Conservation (phyloP, 2,329 filamentous ascomycete genomes). For the Ophiostoma sp. region DNA sequence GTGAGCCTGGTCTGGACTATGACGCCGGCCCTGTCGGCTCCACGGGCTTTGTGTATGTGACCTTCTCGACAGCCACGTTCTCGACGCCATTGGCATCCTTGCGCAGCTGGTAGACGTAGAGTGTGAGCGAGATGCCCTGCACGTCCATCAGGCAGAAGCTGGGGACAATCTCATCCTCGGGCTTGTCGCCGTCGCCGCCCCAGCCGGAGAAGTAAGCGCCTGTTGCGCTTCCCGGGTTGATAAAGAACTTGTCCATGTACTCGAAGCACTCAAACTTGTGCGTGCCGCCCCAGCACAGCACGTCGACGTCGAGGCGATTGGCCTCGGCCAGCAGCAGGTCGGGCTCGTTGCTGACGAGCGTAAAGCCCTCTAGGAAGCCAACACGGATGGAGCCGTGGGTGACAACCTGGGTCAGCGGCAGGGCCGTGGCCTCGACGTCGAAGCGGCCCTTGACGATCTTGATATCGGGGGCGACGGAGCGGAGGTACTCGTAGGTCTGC, state of each 20-base stretch:
- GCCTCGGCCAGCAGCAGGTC: constrained; percentile 63
- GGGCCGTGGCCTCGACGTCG: constrained; percentile 60
- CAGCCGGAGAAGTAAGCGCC: constrained; percentile 57
- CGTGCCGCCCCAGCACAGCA: constrained; percentile 63
- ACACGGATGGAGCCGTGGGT: constrained; percentile 60
- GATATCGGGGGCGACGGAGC: constrained; percentile 65
- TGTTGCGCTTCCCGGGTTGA: constrained; percentile 62
- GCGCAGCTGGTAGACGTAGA: constrained; percentile 87
- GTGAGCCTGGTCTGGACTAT: constrained; percentile 28
- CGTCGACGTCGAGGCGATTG: constrained; percentile 62
- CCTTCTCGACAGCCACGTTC: constrained; percentile 78
- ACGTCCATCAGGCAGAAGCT: constrained; percentile 98
- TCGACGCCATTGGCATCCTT: constrained; percentile 71
- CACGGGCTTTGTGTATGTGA: constrained; percentile 75
- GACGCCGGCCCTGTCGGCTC: constrained; percentile 50
- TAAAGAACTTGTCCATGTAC: constrained; percentile 70
- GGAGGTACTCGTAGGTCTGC: constrained; percentile 73
- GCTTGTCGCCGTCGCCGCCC: constrained; percentile 63
- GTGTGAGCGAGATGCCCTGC: constrained; percentile 89
- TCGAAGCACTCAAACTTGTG: constrained; percentile 66
- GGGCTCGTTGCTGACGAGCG: constrained; percentile 60
- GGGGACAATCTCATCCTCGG: constrained; percentile 69
- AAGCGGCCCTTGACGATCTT: constrained; percentile 64
- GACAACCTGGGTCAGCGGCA: constrained; percentile 61
- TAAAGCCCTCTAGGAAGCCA: constrained; percentile 64